Base-by-base conservation (phyloP, 2,329 filamentous ascomycete species). In the Penicillium sp. region DNA sequence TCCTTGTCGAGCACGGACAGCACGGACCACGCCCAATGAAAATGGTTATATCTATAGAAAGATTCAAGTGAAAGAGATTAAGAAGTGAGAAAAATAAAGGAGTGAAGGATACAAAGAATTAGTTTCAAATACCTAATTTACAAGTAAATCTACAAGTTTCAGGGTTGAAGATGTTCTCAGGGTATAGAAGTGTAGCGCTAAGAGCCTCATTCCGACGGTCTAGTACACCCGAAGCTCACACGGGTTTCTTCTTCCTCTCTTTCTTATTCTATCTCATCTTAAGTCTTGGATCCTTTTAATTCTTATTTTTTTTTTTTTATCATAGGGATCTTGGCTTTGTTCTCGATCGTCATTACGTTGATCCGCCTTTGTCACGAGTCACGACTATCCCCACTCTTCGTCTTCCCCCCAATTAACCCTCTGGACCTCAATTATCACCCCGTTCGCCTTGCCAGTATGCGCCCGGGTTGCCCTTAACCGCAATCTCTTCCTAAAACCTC, bases 1-100 rank as follows among this genome's bases (percentile, higher is more conserved):
- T 31, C 49, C 48, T 44, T 47, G 41, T 51, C 21, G 34, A 62
- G 61, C 61, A 64, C 61, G 58, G 61, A 64, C 61, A 54, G 51
- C 58, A 64, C 60, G 61, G 60, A 61, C 60, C 61, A 58, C 47
- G 7, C 16, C 29, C 38, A 44, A 6, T 33, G 29, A 31, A 23
- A 31, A 50, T 31, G 19, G 19, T 27, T 25, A 33, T 23, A 8
- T 51, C 39, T 49, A 53, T 53, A 49, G 8, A 53, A 33, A 19
- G 8, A 29, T 11, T 9, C 1, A 25, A 10, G 1, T n/a, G n/a
- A 25, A 25, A 23, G 16, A 39, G 9, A 1, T 39, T 9, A 39
- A 19, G 25, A 15, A 34, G 4, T 21, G 5, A 40, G 33, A 31
- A 33, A 33, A 4, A 33, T 8, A 23, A 25, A 25, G 9, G 36